Conservation (phyloP, 2,329 filamentous ascomycete genomes). For the Trichoderma oligosporum region DNA sequence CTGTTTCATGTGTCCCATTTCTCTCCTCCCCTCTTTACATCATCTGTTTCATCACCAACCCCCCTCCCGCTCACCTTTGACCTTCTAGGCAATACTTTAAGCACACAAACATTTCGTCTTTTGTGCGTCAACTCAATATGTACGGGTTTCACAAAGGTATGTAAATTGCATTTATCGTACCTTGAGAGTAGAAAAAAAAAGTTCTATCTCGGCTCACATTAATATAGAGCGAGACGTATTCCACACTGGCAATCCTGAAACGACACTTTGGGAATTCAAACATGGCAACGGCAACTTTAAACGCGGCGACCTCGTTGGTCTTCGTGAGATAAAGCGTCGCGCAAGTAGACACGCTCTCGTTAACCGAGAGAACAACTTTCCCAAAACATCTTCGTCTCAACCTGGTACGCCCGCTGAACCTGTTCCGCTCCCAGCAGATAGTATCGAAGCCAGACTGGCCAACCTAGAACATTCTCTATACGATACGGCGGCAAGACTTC, state of each 20-base stretch:
- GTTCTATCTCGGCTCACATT: not conserved
- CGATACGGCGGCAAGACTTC: conserved; percentile 71
- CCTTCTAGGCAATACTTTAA: conserved; percentile 90
- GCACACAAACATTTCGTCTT: conserved; percentile 98
- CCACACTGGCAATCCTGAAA: conserved; percentile 88
- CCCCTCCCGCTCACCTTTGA: not conserved
- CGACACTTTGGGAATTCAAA: conserved; percentile 97
- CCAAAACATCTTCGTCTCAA: conserved; percentile 72
- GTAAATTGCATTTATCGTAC: conserved; percentile 16
- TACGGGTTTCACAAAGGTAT: conserved; percentile 98
- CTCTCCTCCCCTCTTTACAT: no score
- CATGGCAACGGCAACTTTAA: conserved; percentile 98
- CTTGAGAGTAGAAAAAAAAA: not conserved
- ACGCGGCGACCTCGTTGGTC: conserved; percentile 81
- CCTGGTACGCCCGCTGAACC: conserved; percentile 82
- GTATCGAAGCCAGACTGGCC: conserved; percentile 68
- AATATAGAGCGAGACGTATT: conserved; percentile 90
- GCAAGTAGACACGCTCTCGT: conserved; percentile 91
- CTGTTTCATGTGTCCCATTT: no score
- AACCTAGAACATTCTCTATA: conserved; percentile 78
- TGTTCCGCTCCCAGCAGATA: conserved; percentile 67
- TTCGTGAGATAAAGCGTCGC: conserved; percentile 92
- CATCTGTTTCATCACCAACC: not conserved
- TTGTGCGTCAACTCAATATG: conserved; percentile 97
- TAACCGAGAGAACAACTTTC: conserved; percentile 80